Evolutionary conservation across 2,329 filamentous ascomycete genomes (phyloP), one percentile per base, ranked within the genome.

Genomic region (Fusarium robinianum): DNA sequence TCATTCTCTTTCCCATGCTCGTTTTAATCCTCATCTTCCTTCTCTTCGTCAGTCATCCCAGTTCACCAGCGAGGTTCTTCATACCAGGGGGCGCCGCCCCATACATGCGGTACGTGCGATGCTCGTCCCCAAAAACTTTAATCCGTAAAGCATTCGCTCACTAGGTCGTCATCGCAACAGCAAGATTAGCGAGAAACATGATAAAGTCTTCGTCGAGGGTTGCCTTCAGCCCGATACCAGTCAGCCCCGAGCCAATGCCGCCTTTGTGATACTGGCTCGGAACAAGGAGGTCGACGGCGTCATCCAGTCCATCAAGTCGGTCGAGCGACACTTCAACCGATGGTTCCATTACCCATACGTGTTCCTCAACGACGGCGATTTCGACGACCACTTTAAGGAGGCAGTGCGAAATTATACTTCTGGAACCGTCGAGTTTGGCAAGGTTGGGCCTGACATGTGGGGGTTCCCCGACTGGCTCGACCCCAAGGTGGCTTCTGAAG

Each of bases 291-390:
- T 99, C 54, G 91, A 96, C 1, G 94, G 94, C 48, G 94, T 99
- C 25, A 83, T 99, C 55, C 90, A 97, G 70, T 97, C 94, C 8
- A 81, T 99, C 68, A 96, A 96, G 75, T 97, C 92, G 29, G 91
- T 99, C 58, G 94, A 99, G 75, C 83, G 94, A 60, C 94, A 99
- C 72, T 99, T 99, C 81, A 99, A 99, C 72, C 83, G 91, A 57
- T 99, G 92, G 91, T 99, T 90, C 68, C 84, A 97, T 70, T 99
- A 99, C 68, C 94, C 94, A 17, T 99, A 97, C 66, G 92, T 97
- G 58, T 97, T 99, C 70, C 76, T 99, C 58, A 99, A 99, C 71
- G 92, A 99, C 63, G 94, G 87, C 53, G 91, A 97, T 45, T 99
- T 99, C 79, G 91, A 97, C 70, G 83, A 89, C 63, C 88, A 85